Conservation (phyloP, 768 basidiomycete species). For the Tubosaeta sp. region DNA sequence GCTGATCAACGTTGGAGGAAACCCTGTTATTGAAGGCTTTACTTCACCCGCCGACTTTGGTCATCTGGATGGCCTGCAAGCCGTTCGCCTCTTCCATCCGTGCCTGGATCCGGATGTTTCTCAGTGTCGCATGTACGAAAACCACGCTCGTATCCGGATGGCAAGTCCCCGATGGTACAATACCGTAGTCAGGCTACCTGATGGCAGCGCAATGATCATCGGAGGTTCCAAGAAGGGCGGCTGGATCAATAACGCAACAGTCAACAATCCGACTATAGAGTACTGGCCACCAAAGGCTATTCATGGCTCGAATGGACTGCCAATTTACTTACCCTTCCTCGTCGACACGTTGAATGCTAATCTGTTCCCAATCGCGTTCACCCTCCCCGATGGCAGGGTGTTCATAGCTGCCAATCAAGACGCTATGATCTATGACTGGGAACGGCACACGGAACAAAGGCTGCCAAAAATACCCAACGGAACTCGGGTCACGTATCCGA, state of each 20-base stretch:
- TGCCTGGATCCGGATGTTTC: slow-evolving; percentile 47
- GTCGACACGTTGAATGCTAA: slow-evolving; percentile 75
- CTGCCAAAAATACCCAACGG: slow-evolving; percentile 72
- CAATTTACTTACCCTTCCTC: slow-evolving; percentile 60
- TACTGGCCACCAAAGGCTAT: slow-evolving; percentile 80
- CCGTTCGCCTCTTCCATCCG: slow-evolving; percentile 67
- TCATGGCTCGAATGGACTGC: slow-evolving; percentile 61
- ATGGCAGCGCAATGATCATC: slow-evolving; percentile 81
- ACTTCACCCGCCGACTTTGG: slow-evolving; percentile 74
- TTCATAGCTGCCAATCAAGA: slow-evolving; percentile 78
- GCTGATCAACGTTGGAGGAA: slow-evolving; percentile 75
- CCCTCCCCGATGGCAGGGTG: slow-evolving; percentile 62
- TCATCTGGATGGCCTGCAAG: slow-evolving; percentile 68
- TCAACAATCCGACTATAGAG: slow-evolving; percentile 78
- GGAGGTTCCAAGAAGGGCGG: slow-evolving; percentile 80
- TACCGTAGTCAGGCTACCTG: slow-evolving; percentile 61
- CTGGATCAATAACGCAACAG: slow-evolving; percentile 80
- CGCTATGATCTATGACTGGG: slow-evolving; percentile 79
- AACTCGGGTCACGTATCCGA: slow-evolving; percentile 78
- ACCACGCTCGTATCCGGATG: slow-evolving; percentile 61
- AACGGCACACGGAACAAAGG: slow-evolving; percentile 51
- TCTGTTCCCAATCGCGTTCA: slow-evolving; percentile 73
- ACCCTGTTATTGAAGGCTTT: slow-evolving; percentile 62
- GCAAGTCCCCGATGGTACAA: slow-evolving; percentile 81
- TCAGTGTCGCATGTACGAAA: slow-evolving; percentile 60